A percentile compares a stretch with the other conserved stretches of the same genome.
Evolutionary conservation across 768 basidiomycete species (phyloP).

Genomic region (Boletus reticuloceps): DNA sequence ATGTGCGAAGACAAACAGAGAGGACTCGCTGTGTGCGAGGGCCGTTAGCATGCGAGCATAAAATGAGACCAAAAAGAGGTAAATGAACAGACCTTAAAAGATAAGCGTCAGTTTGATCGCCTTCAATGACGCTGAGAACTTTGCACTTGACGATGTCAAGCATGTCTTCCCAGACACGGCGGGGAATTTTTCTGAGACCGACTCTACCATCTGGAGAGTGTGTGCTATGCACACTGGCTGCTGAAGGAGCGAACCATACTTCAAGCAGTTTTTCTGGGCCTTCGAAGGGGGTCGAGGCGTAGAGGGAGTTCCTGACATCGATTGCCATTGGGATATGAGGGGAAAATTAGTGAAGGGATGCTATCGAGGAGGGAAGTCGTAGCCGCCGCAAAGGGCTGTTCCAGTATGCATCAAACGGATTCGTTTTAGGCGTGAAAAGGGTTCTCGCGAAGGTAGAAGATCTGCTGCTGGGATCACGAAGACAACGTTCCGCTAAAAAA

Average conservation of each 20-base stretch:
- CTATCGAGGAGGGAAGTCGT: conserved; percentile 46
- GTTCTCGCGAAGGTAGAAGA: conserved; percentile 13
- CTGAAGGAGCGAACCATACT: conserved; percentile 92
- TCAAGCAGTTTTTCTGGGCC: conserved; percentile 95
- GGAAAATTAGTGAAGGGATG: conserved; percentile 30
- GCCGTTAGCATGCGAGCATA: conserved; percentile 9
- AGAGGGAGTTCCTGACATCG: conserved; percentile 19
- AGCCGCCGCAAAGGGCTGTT: conserved; percentile 35
- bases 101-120: conserved; percentile 92
- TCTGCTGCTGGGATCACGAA: conserved; percentile 15
- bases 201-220: conserved; percentile 42
- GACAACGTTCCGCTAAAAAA: conserved; percentile 14
- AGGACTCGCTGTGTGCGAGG: conserved; percentile 78
- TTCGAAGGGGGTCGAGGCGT: conserved; percentile 66
- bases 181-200: conserved; percentile 76
- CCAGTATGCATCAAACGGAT: conserved; percentile 44
- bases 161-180: conserved; percentile 93
- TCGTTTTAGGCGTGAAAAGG: conserved; percentile 10
- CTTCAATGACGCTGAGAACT: conserved; percentile 86
- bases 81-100: conserved; percentile 73
- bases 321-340: conserved; percentile 22
- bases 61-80: conserved; percentile 3
- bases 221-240: conserved; percentile 53
- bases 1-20: conserved; percentile 92
- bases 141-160: conserved; percentile 96